phyloP scores from a whole-genome alignment of 2,329 filamentous ascomycete species.

The Ceratocystis huliohia region DNA sequence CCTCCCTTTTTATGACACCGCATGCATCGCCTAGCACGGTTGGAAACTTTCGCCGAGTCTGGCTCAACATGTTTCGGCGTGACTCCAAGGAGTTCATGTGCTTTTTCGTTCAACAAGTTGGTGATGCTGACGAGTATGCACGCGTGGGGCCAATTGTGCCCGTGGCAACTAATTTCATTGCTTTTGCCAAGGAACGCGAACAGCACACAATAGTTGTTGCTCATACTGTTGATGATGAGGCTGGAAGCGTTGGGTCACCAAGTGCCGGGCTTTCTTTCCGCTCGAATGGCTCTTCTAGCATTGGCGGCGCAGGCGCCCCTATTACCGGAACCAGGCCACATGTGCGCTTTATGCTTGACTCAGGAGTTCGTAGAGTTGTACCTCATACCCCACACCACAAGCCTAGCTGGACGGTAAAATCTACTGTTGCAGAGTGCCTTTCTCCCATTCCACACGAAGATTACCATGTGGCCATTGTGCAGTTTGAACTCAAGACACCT shows the following conservation, averaged over 20 bases:
- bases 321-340: conserved; percentile 8
- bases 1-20: conserved; percentile 19
- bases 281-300: neutral
- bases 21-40: conserved; percentile 15
- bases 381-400: conserved; percentile 16
- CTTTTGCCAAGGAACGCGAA: conserved; percentile 16
- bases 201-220: conserved; percentile 20
- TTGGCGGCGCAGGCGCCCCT: neutral
- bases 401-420: conserved; percentile 16
- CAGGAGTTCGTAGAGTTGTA: conserved; percentile 14
- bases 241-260: neutral
- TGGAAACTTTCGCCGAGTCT: conserved; percentile 21
- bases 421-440: conserved; percentile 12
- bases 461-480: conserved; percentile 17
- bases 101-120: conserved; percentile 21
- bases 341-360: conserved; percentile 14
- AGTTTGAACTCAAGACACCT: conserved; percentile 18
- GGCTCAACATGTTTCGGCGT: conserved; percentile 18
- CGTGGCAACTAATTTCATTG: conserved; percentile 13
- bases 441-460: conserved; percentile 20
- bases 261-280: conserved; percentile 10
- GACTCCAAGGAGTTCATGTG: conserved; percentile 20
- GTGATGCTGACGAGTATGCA: conserved; percentile 18
- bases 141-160: conserved; percentile 18
- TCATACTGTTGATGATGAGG: conserved; percentile 9